These are phyloP conservation scores for Kalanchoe fedtschenkoi DNA, from an alignment of 164 flowering plant species.

Conservation along the genomic window DNA sequence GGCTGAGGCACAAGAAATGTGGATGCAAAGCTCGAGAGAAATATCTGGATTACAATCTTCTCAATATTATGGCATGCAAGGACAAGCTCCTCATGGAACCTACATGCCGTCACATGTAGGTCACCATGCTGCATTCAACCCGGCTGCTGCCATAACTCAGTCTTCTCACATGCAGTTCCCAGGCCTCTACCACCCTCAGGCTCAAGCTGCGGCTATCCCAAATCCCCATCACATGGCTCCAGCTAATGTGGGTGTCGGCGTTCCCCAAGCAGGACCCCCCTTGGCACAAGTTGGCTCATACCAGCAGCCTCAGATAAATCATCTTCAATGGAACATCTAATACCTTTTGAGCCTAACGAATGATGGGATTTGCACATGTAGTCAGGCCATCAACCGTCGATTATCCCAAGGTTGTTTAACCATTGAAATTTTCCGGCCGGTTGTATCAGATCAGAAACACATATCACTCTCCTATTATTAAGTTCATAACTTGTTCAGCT, in stretches of 20 bases:
- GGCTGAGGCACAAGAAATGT: conserved; percentile 84
- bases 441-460: too few relatives aligned
- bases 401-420: too few relatives aligned
- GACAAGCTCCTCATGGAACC: conserved; percentile 58
- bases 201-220: conserved; percentile 47
- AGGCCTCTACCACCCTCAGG: conserved; percentile 58
- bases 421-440: too few relatives aligned
- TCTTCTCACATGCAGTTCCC: conserved; percentile 78
- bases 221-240: conserved; percentile 69
- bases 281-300: conserved; percentile 70
- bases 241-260: conserved; percentile 57
- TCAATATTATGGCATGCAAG: conserved; percentile 69
- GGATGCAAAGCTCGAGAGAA: conserved; percentile 85
- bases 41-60: conserved; percentile 55
- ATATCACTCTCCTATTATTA: too few relatives aligned
- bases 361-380: background rate
- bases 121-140: conserved; percentile 62
- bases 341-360: conserved; percentile 27
- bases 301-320: conserved; percentile 85
- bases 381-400: background rate
- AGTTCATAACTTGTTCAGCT: too few relatives aligned
- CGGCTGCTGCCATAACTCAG: conserved; percentile 36
- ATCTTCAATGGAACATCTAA: conserved; percentile 69
- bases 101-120: conserved; percentile 76
- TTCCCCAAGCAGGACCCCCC: conserved; percentile 47